phyloP scores from a whole-genome alignment of 2,329 filamentous ascomycete species.

The Emmonsiellopsis sp. region DNA sequence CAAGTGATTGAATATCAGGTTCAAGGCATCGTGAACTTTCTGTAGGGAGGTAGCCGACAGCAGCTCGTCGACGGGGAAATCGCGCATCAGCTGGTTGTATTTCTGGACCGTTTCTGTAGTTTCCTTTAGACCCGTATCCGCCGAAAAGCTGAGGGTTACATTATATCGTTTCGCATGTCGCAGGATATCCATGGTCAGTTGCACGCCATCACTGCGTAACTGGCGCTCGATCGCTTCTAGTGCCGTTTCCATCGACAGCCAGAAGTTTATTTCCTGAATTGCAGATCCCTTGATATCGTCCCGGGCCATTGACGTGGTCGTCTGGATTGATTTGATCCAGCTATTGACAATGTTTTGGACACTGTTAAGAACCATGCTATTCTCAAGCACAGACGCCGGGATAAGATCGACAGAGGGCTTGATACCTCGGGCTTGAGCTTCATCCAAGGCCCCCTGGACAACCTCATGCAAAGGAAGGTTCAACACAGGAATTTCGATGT shows the following conservation, averaged over 20 bases:
- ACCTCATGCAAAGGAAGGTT: conserved; percentile 79
- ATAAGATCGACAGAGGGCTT: conserved; percentile 73
- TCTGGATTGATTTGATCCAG: conserved; percentile 98
- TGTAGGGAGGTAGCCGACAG: conserved; percentile 81
- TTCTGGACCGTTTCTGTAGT: conserved; percentile 94
- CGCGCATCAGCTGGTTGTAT: conserved; percentile 97
- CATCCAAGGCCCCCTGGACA: conserved; percentile 75
- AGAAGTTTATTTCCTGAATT: conserved; percentile 97
- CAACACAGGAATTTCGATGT: conserved; percentile 93
- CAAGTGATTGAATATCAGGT: conserved; percentile 83
- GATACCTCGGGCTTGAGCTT: conserved; percentile 57
- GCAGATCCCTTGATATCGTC: conserved; percentile 72
- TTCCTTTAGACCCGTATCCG: conserved; percentile 93
- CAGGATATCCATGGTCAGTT: conserved; percentile 84
- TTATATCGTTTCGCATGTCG: conserved; percentile 97
- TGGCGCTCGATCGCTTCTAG: conserved; percentile 87
- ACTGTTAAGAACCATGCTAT: conserved; percentile 87
- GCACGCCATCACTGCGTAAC: conserved; percentile 77
- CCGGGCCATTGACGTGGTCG: conserved; percentile 86
- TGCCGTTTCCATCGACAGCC: conserved; percentile 92
- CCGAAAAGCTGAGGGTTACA: conserved; percentile 90
- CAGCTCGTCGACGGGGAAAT: conserved; percentile 92
- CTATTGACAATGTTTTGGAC: conserved; percentile 88
- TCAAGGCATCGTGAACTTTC: conserved; percentile 82
- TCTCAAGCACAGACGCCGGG: conserved; percentile 64